These are phyloP conservation scores for Apophysomyces variabilis DNA, from an alignment of 371 early-diverging fungal species.

Conservation along the genomic window DNA sequence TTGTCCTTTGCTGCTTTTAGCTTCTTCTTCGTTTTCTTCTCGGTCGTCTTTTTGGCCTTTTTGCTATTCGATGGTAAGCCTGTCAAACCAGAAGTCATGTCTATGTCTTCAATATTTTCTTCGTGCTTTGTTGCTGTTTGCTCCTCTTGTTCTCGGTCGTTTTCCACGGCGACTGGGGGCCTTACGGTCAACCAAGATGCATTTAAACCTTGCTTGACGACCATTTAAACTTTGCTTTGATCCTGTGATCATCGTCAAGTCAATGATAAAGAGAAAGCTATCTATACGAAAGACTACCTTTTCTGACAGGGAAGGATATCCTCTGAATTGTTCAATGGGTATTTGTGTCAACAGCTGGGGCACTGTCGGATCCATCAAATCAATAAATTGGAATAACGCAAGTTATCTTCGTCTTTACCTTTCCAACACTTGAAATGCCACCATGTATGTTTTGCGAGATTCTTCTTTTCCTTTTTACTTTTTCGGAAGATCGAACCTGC, in stretches of 20 bases:
- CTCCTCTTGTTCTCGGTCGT: slow-evolving; percentile 46
- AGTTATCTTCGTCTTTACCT: slow-evolving; percentile 30
- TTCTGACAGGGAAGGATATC: slow-evolving; percentile 36
- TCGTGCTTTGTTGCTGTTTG: slow-evolving; percentile 37
- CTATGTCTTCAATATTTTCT: slow-evolving; percentile 28
- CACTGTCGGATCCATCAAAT: slow-evolving; percentile 19
- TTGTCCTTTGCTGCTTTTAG: neutral
- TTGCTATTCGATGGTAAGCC: slow-evolving; percentile 1
- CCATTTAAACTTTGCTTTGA: slow-evolving; percentile 45
- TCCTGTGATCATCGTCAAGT: slow-evolving; percentile 27
- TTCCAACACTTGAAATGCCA: slow-evolving; percentile 64
- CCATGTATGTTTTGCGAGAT: slow-evolving; percentile 58
- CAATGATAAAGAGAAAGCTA: neutral
- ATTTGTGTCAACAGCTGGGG: slow-evolving; percentile 37
- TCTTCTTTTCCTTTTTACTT: slow-evolving; percentile 59
- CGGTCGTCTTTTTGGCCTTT: neutral
- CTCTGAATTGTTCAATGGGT: slow-evolving; percentile 47
- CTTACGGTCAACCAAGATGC: slow-evolving; percentile 45
- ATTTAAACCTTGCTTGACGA: slow-evolving; percentile 53
- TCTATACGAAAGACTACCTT: slow-evolving; percentile 15
- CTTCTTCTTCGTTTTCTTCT: neutral
- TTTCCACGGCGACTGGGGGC: slow-evolving; percentile 36
- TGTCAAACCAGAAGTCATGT: slow-evolving; percentile 19
- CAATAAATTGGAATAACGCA: neutral
- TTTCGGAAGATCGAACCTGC: slow-evolving; percentile 55